Evolutionary conservation across 129 eudicot genomes (phyloP), one percentile per base, ranked within the genome.

Genomic region (Chrysanthemum makinoi): DNA sequence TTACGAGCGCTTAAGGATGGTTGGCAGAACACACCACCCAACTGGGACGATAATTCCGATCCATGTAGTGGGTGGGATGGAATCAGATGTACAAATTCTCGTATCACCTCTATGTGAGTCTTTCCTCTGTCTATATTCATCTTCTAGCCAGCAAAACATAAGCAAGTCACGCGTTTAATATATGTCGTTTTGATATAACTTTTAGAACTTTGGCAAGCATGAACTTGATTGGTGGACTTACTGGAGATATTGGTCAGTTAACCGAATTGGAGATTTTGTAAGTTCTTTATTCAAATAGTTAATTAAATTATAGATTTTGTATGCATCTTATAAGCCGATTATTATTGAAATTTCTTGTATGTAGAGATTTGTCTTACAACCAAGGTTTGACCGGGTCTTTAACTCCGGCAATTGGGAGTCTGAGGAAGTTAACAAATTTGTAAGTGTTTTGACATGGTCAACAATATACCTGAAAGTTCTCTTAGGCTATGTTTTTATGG

Each of bases 281-380:
- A 53, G 97, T 66, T 71, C 69, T 80, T 66, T 10, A 16, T 70
- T 58, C 51, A 11, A 35, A 24, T 14, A 18, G 68, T 5, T 58
- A 50, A 57, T 17, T 57, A 24, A n/a, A 65, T 49, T 17, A 7
- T 19, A 7, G 15, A 62, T 61, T 20, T 20, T 58, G 14, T 58
- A 58, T 58, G 63, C 6, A 0, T 35, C 15, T 18, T 68, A 6
- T 69, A 49, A n/a, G 22, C 48, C 58, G 22, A 50, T 60, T 17
- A 58, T 44, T 22, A 43, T 46, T 59, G 18, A 16, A 30, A 10
- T 44, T 49, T 74, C 69, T 13, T 80, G 47, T 72, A 13, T 79
- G 66, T 75, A 93, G 98, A 79, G 95, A 93, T 81, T 80, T 93
- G 12, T 93, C 98, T 16, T 93, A 89, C 82, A 93, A 93, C 68